phyloP scores from a whole-genome alignment of 2,329 filamentous ascomycete genomes.

The Reticulascus tulasneorum region DNA sequence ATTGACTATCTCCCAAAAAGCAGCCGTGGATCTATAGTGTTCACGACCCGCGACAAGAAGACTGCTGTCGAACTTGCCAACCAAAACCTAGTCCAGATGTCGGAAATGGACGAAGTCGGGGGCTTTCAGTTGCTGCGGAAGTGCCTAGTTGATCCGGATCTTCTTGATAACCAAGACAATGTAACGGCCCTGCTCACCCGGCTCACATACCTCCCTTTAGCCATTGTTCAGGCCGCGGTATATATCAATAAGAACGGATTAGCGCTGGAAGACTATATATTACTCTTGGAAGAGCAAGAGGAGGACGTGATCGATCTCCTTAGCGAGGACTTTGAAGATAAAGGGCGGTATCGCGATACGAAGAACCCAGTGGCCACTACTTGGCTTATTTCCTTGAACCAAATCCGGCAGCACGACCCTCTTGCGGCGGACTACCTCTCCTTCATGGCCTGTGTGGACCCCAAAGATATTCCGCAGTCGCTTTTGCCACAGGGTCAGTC shows the following conservation, averaged over 20 bases:
- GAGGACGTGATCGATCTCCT: slow-evolving; percentile 24
- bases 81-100: slow-evolving; percentile 20
- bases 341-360: too few relatives aligned
- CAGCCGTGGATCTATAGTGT: slow-evolving; percentile 23
- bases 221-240: slow-evolving; percentile 32
- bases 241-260: slow-evolving; percentile 28
- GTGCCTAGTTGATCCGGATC: too few relatives aligned
- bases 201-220: slow-evolving; percentile 34
- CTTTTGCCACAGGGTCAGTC: slow-evolving; percentile 19
- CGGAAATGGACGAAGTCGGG: slow-evolving; percentile 22
- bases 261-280: slow-evolving; percentile 22
- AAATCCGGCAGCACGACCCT: slow-evolving; percentile 23
- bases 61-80: slow-evolving; percentile 21
- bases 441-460: slow-evolving; percentile 32
- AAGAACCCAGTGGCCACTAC: slow-evolving; percentile 28
- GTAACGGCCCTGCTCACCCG: slow-evolving; percentile 19
- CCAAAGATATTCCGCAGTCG: slow-evolving; percentile 28
- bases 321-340: slow-evolving; percentile 27
- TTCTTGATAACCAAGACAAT: too few relatives aligned
- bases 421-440: slow-evolving; percentile 28
- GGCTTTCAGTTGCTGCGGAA: slow-evolving; percentile 21
- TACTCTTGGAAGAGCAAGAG: slow-evolving; percentile 21
- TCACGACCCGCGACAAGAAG: slow-evolving; percentile 28
- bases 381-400: slow-evolving; percentile 35
- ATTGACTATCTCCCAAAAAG: slow-evolving; percentile 24